Base-by-base conservation (phyloP, 768 basidiomycete genomes). In the Mycena polygramma region DNA sequence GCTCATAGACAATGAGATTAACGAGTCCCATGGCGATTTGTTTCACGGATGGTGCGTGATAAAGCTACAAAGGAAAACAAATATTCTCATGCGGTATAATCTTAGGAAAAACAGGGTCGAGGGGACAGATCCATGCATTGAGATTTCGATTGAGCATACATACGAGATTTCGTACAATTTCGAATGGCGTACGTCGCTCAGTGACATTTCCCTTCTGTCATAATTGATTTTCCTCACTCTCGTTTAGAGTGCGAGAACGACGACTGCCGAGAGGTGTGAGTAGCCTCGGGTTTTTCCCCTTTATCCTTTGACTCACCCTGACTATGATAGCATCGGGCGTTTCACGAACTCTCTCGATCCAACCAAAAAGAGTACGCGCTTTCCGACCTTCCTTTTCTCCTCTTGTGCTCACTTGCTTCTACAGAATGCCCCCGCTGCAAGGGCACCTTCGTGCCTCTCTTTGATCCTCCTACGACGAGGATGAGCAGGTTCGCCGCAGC, bases 91-190 rank as follows among this genome's bases (percentile, higher is more conserved):
- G 9, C 48, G 14, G 22, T 46, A 11, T 52, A 14, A 19, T n/a
- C 49, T 22, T 58, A 94, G 94, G 95, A 92, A 91, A 4, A 76
- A 76, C 9, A 89, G 86, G 73, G 90, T 97, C n/a, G 92, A 91
- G 88, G 75, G 78, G n/a, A 87, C 83, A 68, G 83, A 88, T 60
- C 87, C 90, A 2, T 89, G 94, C 55, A 94, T 96, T 49, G 82
- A 87, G 57, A 89, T 96, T 63, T 90, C 93, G 36, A 91, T 93
- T 89, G 14, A 87, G 81, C 93, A 95, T 69, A 83, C 88, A 77
- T 95, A 95, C 74, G 91, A 93, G 67, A 94, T 94, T 70, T 84
- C 83, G 24, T 90, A 92, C 80, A 88, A 89, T 24, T 94, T 83
- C 73, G 82, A 90, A 76, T 95, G 93, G 93, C 83, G 93, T 93